Evolutionary conservation across 2,329 filamentous ascomycete species (phyloP).

Genomic region (Aspergillus persii): DNA sequence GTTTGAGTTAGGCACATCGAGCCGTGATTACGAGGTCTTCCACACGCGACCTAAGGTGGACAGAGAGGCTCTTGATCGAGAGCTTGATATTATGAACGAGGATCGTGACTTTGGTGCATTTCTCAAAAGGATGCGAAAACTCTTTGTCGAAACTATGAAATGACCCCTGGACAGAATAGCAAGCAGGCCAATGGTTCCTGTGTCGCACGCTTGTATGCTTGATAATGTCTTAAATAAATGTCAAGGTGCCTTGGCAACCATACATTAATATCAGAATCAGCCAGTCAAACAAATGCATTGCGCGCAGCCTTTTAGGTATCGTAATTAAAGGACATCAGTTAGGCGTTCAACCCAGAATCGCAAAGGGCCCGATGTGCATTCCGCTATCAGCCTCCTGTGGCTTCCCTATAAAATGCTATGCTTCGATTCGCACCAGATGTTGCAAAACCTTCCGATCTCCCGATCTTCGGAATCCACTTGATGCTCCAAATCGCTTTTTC

Average conservation of each 20-base stretch:
- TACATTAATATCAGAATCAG: not conserved
- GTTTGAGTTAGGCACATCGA: slow-evolving; percentile 84
- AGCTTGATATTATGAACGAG: slow-evolving; percentile 59
- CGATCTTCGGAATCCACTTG: slow-evolving; percentile 74
- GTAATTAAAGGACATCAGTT: not conserved
- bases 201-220: not conserved
- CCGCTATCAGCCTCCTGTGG: slow-evolving; percentile 60
- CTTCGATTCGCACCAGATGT: slow-evolving; percentile 74
- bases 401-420: slow-evolving; percentile 80
- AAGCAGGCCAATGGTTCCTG: not conserved
- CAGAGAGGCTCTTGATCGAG: slow-evolving; percentile 52
- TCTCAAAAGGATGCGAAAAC: slow-evolving; percentile 61
- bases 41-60: slow-evolving; percentile 70
- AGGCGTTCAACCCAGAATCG: not conserved
- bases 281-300: not conserved
- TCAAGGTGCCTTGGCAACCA: not conserved
- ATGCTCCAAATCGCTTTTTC: slow-evolving; percentile 82
- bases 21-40: slow-evolving; percentile 79
- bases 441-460: slow-evolving; percentile 66
- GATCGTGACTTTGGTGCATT: slow-evolving; percentile 59
- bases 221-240: not conserved
- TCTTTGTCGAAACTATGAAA: slow-evolving; percentile 58
- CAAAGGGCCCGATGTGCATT: not conserved
- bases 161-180: slow-evolving; percentile 15
- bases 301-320: not conserved